Conservation (phyloP, 1,284 basidiomycete genomes). For the Ganoderma meredithae region DNA sequence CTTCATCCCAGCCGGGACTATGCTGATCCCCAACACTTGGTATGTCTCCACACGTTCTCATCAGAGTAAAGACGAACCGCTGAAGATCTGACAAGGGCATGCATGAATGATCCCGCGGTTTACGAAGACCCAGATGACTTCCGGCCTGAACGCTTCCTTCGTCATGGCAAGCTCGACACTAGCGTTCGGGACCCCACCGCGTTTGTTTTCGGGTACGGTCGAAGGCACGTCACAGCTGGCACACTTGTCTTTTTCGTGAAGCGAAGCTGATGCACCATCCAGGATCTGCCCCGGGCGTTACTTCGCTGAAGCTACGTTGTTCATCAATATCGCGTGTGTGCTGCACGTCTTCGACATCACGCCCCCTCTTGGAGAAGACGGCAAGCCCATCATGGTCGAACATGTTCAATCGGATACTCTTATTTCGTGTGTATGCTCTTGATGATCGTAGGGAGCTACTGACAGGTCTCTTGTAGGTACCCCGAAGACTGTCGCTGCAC, state of each 20-base stretch:
- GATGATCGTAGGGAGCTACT: neutral
- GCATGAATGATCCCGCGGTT: slow-evolving; percentile 28
- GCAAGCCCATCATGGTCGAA: slow-evolving; percentile 5
- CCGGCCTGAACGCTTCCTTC: slow-evolving; percentile 30
- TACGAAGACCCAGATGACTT: slow-evolving; percentile 29
- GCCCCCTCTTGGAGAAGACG: slow-evolving; percentile 13
- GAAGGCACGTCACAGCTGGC: slow-evolving; percentile 8
- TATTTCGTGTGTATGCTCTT: slow-evolving; percentile 10
- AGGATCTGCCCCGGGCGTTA: slow-evolving; percentile 29
- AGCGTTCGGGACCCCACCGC: slow-evolving; percentile 15
- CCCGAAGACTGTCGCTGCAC: slow-evolving; percentile 18
- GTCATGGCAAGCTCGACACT: slow-evolving; percentile 24
- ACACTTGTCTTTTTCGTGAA: neutral
- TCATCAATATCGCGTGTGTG: slow-evolving; percentile 18
- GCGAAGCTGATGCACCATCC: neutral
- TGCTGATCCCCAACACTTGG: slow-evolving; percentile 33
- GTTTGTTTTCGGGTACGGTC: slow-evolving; percentile 33
- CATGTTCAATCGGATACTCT: slow-evolving; percentile 4
- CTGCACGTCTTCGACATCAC: slow-evolving; percentile 19
- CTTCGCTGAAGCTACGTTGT: slow-evolving; percentile 18
- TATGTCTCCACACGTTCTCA: slow-evolving; percentile 14
- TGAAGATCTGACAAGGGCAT: slow-evolving; percentile 16
- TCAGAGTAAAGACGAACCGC: too few species aligned
- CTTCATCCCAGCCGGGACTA: slow-evolving; percentile 35
- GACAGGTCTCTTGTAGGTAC: neutral